A percentile compares a stretch with the other conserved stretches of the same genome.
Evolutionary conservation across 345 rosid genomes (phyloP).

Genomic region (Pelargonium nanum): DNA sequence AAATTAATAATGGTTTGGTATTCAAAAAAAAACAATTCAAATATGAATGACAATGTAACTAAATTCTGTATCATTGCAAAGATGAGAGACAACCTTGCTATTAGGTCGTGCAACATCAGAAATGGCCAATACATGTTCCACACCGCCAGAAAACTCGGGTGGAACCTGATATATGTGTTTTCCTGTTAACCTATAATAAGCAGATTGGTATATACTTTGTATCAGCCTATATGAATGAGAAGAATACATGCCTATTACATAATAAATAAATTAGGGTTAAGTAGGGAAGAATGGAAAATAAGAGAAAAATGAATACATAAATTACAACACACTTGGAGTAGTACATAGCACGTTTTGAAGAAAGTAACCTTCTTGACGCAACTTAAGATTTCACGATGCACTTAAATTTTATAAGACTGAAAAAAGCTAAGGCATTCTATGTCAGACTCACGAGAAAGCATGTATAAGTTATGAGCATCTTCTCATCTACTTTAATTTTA

Average conservation of each 20-base stretch:
- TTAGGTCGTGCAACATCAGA: slow-evolving; percentile 48
- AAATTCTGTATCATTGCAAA: slow-evolving; percentile 6
- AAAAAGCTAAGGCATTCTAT: not conserved
- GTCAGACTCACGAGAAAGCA: not conserved
- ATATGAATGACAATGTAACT: slow-evolving; percentile 6
- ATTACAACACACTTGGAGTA: not conserved
- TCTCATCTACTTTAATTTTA: not conserved
- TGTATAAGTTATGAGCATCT: not conserved
- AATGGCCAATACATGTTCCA: slow-evolving; percentile 66
- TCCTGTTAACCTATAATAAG: slow-evolving; percentile 58
- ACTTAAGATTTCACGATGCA: too few relatives aligned
- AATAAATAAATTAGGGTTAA: not conserved
- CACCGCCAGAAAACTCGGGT: slow-evolving; percentile 53
- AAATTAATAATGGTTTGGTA: slow-evolving; percentile 2
- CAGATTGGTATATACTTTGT: too few relatives aligned
- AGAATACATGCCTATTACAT: not conserved
- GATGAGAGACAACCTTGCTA: slow-evolving; percentile 38
- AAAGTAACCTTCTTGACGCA: too few relatives aligned
- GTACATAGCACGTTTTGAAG: too few relatives aligned
- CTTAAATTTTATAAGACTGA: too few relatives aligned
- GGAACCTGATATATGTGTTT: slow-evolving; percentile 72
- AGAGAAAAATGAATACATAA: not conserved
- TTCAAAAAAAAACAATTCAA: slow-evolving; percentile 5
- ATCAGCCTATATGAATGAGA: not conserved
- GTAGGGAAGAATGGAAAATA: not conserved